Evolutionary conservation across 371 early-diverging fungal genomes (phyloP).

Genomic region (Haplosporangium sp.): DNA sequence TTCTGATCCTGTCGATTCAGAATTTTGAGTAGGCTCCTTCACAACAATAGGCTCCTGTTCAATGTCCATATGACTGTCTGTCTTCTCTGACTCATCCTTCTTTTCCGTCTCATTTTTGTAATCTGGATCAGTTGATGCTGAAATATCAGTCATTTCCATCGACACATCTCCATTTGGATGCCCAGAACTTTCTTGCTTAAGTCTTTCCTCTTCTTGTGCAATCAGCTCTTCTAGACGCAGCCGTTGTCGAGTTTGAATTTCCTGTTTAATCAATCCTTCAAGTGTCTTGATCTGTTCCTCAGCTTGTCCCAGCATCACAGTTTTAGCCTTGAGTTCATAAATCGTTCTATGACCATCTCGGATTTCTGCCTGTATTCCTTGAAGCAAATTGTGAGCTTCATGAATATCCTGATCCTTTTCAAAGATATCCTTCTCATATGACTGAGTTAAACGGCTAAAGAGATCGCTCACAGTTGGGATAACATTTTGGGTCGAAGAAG

Average conservation of each 20-base stretch:
- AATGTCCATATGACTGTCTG: not conserved
- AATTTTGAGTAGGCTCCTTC: not conserved
- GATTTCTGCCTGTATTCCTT: conserved; percentile 43
- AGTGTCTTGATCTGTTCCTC: conserved; percentile 35
- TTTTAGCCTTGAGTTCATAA: conserved; percentile 24
- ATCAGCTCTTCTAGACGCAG: conserved; percentile 44
- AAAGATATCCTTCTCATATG: conserved; percentile 64
- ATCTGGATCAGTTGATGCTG: not conserved
- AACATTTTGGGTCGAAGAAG: conserved; percentile 18
- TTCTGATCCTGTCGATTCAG: not conserved
- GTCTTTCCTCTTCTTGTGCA: conserved; percentile 16
- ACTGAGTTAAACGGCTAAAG: conserved; percentile 47
- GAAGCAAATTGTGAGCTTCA: conserved; percentile 48
- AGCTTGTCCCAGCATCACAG: conserved; percentile 19
- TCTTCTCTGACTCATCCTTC: not conserved
- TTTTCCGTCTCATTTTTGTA: not conserved
- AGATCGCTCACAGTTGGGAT: conserved; percentile 50
- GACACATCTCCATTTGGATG: not conserved
- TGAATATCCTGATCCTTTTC: conserved; percentile 70
- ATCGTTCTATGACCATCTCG: conserved; percentile 43
- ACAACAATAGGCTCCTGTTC: not conserved
- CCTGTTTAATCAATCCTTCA: conserved; percentile 37
- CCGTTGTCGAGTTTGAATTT: conserved; percentile 45
- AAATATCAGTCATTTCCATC: not conserved
- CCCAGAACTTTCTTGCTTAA: not conserved